Evolutionary conservation across 768 basidiomycete species (phyloP), one percentile per base, ranked within the genome.

Genomic region (Sporobolomyces phaffii): DNA sequence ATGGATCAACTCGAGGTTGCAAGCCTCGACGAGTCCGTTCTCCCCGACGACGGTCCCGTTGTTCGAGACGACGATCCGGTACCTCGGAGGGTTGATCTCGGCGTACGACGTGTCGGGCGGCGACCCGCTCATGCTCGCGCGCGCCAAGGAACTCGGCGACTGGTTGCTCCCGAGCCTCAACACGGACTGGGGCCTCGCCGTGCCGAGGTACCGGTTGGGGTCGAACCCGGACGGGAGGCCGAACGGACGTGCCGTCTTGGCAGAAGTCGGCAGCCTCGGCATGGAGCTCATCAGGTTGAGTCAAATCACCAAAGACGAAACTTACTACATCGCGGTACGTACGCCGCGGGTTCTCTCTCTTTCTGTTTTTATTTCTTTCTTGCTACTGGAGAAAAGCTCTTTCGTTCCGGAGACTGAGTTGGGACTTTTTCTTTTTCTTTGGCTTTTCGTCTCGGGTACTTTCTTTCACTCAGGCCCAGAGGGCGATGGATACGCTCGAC

Each of bases 21-120:
- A 45, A 28, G 29, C 17, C 15, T 58, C 47, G 13, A 15, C 29
- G 17, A 36, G 34, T n/a, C 29, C 33, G 28, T 43, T 41, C 24
- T 58, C 47, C 8, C 53, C 44, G 24, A 33, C 47, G 15, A 63
- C 66, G 9, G n/a, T 80, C 24, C 69, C 76, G 5, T 70, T 77
- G 6, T 81, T 81, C 64, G 80, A 81, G 68, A 80, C 79, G 10
- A 77, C 75, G 7, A 81, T 81, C 56, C 75, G 80, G 7, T 81
- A 80, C 57, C 76, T 81, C 45, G 80, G 80, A 22, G 79, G 79
- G 17, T 52, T 81, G 18, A 60, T 80, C 5, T 75, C 78, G 0
- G 80, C 79, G 1, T 79, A 78, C 68, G 80, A 81, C 61, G 72
- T 80, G 18, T 78, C 78, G 5, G 56, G 43, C 2, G 77, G 77